A percentile compares a stretch with the other conserved stretches of the same genome.
Conservation (phyloP, 345 rosid genomes). For the Geranium rotundifolium region DNA sequence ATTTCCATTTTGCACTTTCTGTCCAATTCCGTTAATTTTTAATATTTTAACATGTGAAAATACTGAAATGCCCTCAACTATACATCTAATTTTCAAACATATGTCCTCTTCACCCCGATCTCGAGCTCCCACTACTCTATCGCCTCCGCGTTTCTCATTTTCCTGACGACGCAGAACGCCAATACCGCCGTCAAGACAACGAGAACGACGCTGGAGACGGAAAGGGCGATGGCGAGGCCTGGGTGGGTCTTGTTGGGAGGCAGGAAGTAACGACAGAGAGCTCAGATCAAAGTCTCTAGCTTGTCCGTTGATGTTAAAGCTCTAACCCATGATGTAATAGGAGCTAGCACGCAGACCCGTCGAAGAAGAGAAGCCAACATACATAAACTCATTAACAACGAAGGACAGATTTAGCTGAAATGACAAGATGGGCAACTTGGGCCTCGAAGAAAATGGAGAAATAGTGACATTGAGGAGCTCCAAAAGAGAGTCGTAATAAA, state of each 20-base stretch:
- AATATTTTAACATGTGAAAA: too few relatives aligned
- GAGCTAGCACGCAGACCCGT: slow-evolving; percentile 74
- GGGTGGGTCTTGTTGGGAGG: slow-evolving; percentile 18
- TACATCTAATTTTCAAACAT: too few relatives aligned
- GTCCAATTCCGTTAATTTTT: too few relatives aligned
- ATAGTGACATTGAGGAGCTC: slow-evolving; percentile 43
- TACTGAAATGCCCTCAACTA: too few relatives aligned
- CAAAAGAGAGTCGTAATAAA: slow-evolving; percentile 50
- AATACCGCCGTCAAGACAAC: slow-evolving; percentile 8
- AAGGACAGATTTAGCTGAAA: slow-evolving; percentile 47
- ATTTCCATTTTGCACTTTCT: too few relatives aligned
- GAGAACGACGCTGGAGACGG: slow-evolving; percentile 20
- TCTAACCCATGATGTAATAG: slow-evolving; percentile 78
- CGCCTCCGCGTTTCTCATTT: slow-evolving; percentile 46
- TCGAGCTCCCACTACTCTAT: slow-evolving; percentile 74
- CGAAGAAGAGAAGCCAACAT: slow-evolving; percentile 79
- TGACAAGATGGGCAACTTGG: slow-evolving; percentile 50
- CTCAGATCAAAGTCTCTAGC: slow-evolving; percentile 42
- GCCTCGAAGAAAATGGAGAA: slow-evolving; percentile 50
- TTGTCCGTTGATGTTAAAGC: slow-evolving; percentile 50
- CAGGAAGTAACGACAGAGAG: slow-evolving; percentile 50
- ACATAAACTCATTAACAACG: slow-evolving; percentile 48
- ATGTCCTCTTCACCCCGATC: too few relatives aligned
- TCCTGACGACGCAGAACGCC: slow-evolving; percentile 18
- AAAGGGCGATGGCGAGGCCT: slow-evolving; percentile 21